Percentiles rank a stretch among this genome's conserved stretches.
Evolutionary conservation across 208 protist species (phyloP).

Genomic region (Wallacemonas sp.): DNA sequence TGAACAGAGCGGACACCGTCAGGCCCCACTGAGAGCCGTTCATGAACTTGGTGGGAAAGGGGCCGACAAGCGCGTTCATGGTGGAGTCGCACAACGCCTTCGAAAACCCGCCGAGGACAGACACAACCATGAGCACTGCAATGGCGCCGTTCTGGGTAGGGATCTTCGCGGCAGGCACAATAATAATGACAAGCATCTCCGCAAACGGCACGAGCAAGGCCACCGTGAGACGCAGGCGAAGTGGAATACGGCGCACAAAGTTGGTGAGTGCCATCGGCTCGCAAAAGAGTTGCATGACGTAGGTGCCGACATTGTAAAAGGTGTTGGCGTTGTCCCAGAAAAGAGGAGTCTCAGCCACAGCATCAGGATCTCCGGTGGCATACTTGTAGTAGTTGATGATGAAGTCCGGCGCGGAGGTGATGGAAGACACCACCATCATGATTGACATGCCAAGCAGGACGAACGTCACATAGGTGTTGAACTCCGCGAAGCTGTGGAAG

Average conservation of each 20-base stretch:
- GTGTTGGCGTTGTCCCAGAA: conserved; percentile 78
- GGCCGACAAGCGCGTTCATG: conserved; percentile 75
- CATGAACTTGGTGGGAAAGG: conserved; percentile 83
- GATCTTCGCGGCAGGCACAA: conserved; percentile 42
- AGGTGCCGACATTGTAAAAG: conserved; percentile 78
- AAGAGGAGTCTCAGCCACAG: conserved; percentile 30
- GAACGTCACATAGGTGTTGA: conserved; percentile 79
- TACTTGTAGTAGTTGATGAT: conserved; percentile 78
- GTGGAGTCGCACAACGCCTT: conserved; percentile 81
- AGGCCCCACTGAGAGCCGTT: conserved; percentile 71
- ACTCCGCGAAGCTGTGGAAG: conserved; percentile 61
- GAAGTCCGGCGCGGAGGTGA: conserved; percentile 82
- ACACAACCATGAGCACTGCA: conserved; percentile 60
- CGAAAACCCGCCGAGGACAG: conserved; percentile 50
- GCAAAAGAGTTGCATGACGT: conserved; percentile 53
- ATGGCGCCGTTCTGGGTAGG: conserved; percentile 57
- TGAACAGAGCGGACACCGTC: conserved; percentile 52
- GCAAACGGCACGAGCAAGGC: conserved; percentile 51
- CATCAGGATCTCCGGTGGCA: conserved; percentile 47
- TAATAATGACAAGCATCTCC: conserved; percentile 59
- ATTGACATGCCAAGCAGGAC: conserved; percentile 83
- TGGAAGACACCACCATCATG: conserved; percentile 84
- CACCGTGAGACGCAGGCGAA: conserved; percentile 47
- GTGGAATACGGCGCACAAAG: conserved; percentile 47
- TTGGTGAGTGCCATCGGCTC: conserved; percentile 52